These are phyloP conservation scores for Ophiocordyceps camponoti-floridani DNA, from an alignment of 2,329 filamentous ascomycete genomes.

Conservation along the genomic window DNA sequence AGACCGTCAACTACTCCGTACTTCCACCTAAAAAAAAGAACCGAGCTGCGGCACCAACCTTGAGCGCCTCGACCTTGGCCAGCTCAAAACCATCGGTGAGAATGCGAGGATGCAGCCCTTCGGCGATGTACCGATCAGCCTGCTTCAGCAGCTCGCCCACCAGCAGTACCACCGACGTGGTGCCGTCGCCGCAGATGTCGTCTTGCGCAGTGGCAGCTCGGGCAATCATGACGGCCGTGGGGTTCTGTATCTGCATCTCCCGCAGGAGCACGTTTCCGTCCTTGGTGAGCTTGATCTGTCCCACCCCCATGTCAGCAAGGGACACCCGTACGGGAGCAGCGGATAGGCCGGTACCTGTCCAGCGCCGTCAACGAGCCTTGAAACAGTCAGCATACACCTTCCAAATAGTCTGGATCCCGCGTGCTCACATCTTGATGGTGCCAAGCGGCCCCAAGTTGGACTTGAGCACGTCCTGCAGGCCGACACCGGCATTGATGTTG, in stretches of 20 bases:
- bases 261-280: conserved; percentile 77
- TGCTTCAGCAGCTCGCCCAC: conserved; percentile 97
- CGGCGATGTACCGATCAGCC: conserved; percentile 86
- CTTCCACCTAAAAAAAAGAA: background rate
- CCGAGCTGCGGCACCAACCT: conserved; percentile 30
- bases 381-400: conserved; percentile 8
- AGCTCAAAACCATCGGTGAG: conserved; percentile 97
- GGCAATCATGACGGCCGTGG: conserved; percentile 75
- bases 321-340: background rate
- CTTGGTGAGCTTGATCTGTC: conserved; percentile 93
- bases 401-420: background rate
- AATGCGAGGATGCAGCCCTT: conserved; percentile 91
- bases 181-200: conserved; percentile 95
- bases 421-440: conserved; percentile 76
- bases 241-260: conserved; percentile 93
- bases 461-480: conserved; percentile 82
- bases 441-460: conserved; percentile 89
- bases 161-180: conserved; percentile 85
- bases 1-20: background rate
- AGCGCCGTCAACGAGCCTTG: conserved; percentile 50
- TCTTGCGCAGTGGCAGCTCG: conserved; percentile 89
- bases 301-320: conserved; percentile 9
- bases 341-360: conserved; percentile 35
- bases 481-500: conserved; percentile 94
- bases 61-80: conserved; percentile 80